These are phyloP conservation scores for Rubroboletus satanas DNA, from an alignment of 768 basidiomycete genomes.

Conservation along the genomic window DNA sequence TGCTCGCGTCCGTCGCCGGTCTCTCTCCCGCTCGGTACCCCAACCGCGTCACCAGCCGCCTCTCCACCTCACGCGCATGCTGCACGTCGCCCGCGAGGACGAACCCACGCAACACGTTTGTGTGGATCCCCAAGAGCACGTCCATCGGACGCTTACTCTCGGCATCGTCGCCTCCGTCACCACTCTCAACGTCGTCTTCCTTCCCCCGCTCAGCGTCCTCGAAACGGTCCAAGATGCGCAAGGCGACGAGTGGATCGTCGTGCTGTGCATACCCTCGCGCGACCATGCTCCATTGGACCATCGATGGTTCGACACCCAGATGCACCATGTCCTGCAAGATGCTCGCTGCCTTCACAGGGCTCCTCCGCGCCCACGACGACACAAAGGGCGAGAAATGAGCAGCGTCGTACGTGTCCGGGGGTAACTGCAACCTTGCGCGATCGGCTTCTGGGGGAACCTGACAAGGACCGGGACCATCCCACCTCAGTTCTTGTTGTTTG, in stretches of 20 bases:
- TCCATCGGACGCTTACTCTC: neutral
- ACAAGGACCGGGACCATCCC: neutral
- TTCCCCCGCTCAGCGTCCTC: slow-evolving; percentile 25
- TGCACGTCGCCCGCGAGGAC: slow-evolving; percentile 26
- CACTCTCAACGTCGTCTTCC: neutral
- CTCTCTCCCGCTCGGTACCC: slow-evolving; percentile 26
- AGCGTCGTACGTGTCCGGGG: slow-evolving; percentile 31
- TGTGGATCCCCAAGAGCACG: slow-evolving; percentile 33
- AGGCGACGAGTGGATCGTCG: slow-evolving; percentile 35
- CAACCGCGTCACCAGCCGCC: slow-evolving; percentile 19
- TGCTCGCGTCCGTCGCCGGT: slow-evolving; percentile 20
- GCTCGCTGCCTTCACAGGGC: slow-evolving; percentile 30
- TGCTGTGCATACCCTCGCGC: slow-evolving; percentile 42
- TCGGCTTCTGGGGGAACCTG: neutral
- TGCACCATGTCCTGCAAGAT: slow-evolving; percentile 53
- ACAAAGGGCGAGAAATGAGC: slow-evolving; percentile 56
- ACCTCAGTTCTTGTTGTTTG: neutral
- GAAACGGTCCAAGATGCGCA: slow-evolving; percentile 41
- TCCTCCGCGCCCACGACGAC: slow-evolving; percentile 32
- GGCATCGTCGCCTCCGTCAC: neutral
- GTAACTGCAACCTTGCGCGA: slow-evolving; percentile 14
- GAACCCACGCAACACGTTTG: slow-evolving; percentile 38
- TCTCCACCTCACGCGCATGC: slow-evolving; percentile 32
- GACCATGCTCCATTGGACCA: slow-evolving; percentile 49
- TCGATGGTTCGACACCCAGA: slow-evolving; percentile 42